Evolutionary conservation across 805 yeast species (phyloP), one percentile per base, ranked within the genome.

Genomic region (Nakazawaea sp.): DNA sequence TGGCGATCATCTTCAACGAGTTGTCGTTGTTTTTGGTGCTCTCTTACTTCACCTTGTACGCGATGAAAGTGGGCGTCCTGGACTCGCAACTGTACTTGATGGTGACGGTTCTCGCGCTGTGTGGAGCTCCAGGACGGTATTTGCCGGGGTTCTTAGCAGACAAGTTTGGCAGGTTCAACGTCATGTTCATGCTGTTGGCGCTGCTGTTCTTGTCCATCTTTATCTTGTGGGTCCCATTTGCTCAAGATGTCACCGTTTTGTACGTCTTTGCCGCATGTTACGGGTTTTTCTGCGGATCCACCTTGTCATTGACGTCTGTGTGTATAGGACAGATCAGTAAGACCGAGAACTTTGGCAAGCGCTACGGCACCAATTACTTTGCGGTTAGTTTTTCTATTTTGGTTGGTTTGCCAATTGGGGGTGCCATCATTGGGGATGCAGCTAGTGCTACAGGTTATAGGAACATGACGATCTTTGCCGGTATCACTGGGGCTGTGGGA

Each of bases 351-450:
- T 80, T 81, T 48, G 90, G 90, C 12, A 76, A 73, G 45, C 56
- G 81, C 20, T 83, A 78, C 48, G 89, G 90, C 0, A 70, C 87
- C 4, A 71, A 78, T 41, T 81, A 79, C 52, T 75, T 68, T 39
- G 60, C 62, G 35, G 62, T 67, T 25, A 45, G 55, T 23, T 59
- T 75, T 38, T 61, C 69, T 12, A 59, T 66, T 23, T 55, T 75
- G 20, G 62, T 70, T 12, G 59, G 68, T 18, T 60, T 75, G 17
- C 78, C 80, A 3, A 56, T 68, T 17, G 69, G 75, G 12, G 42
- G 42, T 11, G 42, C 42, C 18, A 39, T 39, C n/a, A 34, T 39
- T 27, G 42, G 42, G 2, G 29, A 20, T 27, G 34, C 27, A 18
- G 32, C 12, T 8, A 20, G 21, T 27, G 7, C 31, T 7, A 11